Evolutionary conservation across 805 yeast species (phyloP).

Genomic region (Lipomyces chichibuensis): DNA sequence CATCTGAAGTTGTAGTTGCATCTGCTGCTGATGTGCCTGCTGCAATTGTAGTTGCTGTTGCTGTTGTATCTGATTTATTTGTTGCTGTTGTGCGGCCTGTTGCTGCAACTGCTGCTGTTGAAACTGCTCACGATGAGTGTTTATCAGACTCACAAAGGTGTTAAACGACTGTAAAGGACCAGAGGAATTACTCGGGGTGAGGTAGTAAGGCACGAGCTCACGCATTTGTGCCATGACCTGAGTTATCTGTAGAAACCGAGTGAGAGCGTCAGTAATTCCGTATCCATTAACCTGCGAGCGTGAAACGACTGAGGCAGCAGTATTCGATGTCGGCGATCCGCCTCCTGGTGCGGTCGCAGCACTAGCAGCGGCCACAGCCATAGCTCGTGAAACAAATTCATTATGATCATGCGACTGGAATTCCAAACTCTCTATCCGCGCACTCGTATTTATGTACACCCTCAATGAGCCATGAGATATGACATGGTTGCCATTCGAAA

Average conservation of each 20-base stretch:
- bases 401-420: conserved; percentile 54
- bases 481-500: conserved; percentile 71
- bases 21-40: conserved; percentile 30
- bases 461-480: conserved; percentile 63
- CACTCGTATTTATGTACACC: conserved; percentile 61
- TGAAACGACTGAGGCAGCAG: conserved; percentile 10
- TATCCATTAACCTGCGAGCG: conserved; percentile 50
- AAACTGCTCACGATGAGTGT: conserved; percentile 40
- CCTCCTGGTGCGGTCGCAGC: conserved; percentile 10
- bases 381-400: conserved; percentile 44
- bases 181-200: conserved; percentile 43
- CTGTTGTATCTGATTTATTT: conserved; percentile 21
- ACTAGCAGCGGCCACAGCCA: conserved; percentile 14
- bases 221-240: conserved; percentile 76
- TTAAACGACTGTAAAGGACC: conserved; percentile 39
- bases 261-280: conserved; percentile 67
- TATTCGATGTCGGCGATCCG: conserved; percentile 2
- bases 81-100: conserved; percentile 33
- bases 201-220: conserved; percentile 60
- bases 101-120: conserved; percentile 28
- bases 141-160: conserved; percentile 41
- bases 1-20: conserved; percentile 23
- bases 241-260: conserved; percentile 72
- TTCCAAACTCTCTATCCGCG: conserved; percentile 75
- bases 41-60: conserved; percentile 32